A percentile compares a stretch with the other conserved stretches of the same genome.
phyloP scores from a whole-genome alignment of 352 stramenopile species.

The Chrysophaeum taylorii region DNA sequence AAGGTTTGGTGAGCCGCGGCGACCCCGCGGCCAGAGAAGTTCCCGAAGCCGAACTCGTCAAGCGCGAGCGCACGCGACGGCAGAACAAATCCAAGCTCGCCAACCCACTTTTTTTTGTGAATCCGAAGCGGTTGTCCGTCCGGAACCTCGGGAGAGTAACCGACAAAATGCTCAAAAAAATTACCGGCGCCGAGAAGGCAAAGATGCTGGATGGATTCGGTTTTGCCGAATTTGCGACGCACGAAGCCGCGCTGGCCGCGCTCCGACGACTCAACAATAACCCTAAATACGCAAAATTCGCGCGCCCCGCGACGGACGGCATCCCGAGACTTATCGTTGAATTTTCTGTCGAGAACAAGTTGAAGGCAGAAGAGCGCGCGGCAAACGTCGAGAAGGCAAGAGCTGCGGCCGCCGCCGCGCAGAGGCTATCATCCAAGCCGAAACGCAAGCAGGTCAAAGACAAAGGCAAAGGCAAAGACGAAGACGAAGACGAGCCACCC shows the following conservation, averaged over 20 bases:
- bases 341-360: conserved; percentile 53
- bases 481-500: too few relatives aligned
- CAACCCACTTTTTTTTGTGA: conserved; percentile 93
- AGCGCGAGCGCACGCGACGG: conserved; percentile 72
- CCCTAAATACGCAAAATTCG: conserved; percentile 64
- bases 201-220: too few relatives aligned
- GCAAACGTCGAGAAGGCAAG: too few relatives aligned
- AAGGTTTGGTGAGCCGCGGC: conserved; percentile 73
- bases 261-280: conserved; percentile 95
- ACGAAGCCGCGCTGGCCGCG: conserved; percentile 86
- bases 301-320: conserved; percentile 30
- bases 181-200: conserved; percentile 46
- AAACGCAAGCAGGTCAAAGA: too few relatives aligned
- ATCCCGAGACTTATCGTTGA: conserved; percentile 51
- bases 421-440: too few relatives aligned
- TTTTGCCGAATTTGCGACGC: conserved; percentile 94
- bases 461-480: too few relatives aligned
- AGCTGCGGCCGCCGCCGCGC: too few relatives aligned
- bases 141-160: conserved; percentile 81
- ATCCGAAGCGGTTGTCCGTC: conserved; percentile 78
- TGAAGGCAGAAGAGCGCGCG: conserved; percentile 47
- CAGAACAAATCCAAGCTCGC: conserved; percentile 94
- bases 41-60: conserved; percentile 81
- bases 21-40: conserved; percentile 59
- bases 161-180: conserved; percentile 74